These are phyloP conservation scores for Grifola frondosa DNA, from an alignment of 1,284 basidiomycete species.

Conservation along the genomic window DNA sequence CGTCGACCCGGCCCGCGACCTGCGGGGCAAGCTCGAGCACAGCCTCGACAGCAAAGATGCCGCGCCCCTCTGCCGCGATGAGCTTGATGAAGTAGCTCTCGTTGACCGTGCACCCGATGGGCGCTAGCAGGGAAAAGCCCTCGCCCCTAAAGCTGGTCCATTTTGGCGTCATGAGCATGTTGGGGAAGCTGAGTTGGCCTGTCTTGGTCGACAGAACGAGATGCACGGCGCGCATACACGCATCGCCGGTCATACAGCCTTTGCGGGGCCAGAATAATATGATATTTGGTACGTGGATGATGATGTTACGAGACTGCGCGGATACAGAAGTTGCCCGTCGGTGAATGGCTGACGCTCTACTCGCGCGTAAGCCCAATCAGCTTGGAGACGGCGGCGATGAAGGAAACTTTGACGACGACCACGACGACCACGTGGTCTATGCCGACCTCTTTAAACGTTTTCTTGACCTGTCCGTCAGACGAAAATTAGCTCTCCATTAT, in stretches of 20 bases:
- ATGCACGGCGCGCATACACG: constrained; percentile 14
- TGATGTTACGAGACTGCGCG: not conserved
- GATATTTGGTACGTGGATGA: not conserved
- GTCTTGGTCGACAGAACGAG: constrained; percentile 13
- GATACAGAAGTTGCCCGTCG: constrained; percentile 9
- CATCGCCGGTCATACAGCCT: constrained; percentile 10
- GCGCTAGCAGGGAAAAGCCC: constrained; percentile 3
- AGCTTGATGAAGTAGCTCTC: constrained; percentile 13
- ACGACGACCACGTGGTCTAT: constrained; percentile 12
- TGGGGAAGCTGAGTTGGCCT: constrained; percentile 10
- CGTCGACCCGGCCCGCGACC: constrained; percentile 4
- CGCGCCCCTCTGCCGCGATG: constrained; percentile 11
- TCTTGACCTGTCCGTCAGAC: constrained; percentile 5
- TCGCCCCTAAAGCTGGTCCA: constrained; percentile 8
- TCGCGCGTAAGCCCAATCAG: constrained; percentile 6
- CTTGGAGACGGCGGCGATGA: constrained; percentile 7
- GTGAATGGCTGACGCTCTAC: constrained; percentile 9
- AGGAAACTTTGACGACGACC: constrained; percentile 9
- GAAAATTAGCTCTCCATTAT: too few species aligned
- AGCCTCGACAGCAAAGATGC: constrained; percentile 8
- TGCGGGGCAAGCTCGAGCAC: constrained; percentile 5
- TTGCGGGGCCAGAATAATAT: constrained; percentile 8
- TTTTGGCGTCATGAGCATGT: constrained; percentile 10
- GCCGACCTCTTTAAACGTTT: constrained; percentile 13
- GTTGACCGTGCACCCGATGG: constrained; percentile 4